These are phyloP conservation scores for Mycena crocata DNA, from an alignment of 768 basidiomycete species.

Conservation along the genomic window DNA sequence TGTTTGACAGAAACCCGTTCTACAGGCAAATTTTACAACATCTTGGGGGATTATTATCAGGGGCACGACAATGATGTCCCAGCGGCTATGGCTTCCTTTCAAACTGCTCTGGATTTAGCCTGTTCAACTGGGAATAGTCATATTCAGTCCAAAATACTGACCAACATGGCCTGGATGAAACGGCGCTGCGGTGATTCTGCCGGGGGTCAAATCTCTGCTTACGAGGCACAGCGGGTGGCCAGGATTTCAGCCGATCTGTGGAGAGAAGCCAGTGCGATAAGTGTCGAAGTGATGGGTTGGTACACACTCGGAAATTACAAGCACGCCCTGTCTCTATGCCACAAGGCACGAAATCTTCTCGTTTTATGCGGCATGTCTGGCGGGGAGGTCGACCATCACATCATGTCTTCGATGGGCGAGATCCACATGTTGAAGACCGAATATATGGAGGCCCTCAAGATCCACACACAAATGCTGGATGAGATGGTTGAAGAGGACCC, in stretches of 20 bases:
- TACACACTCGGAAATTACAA: not conserved
- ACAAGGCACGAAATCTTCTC: not conserved
- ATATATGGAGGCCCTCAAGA: not conserved
- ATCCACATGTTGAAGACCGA: not conserved
- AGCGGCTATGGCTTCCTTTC: no score
- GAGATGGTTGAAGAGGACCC: no score
- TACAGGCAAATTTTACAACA: no score
- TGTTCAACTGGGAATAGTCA: not conserved
- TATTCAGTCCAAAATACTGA: not conserved
- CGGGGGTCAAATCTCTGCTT: not conserved
- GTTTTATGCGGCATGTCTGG: not conserved
- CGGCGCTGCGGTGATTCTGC: not conserved
- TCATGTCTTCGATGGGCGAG: not conserved
- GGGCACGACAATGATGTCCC: no score
- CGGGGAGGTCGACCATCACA: not conserved
- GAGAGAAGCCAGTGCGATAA: not conserved
- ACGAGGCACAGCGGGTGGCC: not conserved
- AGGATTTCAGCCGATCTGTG: not conserved
- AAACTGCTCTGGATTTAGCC: not conserved
- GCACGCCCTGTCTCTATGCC: not conserved
- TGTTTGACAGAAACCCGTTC: no score
- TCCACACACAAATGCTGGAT: not conserved
- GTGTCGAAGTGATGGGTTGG: not conserved
- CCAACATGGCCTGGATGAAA: not conserved
- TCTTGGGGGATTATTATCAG: no score